phyloP scores from a whole-genome alignment of 2,329 filamentous ascomycete genomes.

The Keithomyces neogunnii region DNA sequence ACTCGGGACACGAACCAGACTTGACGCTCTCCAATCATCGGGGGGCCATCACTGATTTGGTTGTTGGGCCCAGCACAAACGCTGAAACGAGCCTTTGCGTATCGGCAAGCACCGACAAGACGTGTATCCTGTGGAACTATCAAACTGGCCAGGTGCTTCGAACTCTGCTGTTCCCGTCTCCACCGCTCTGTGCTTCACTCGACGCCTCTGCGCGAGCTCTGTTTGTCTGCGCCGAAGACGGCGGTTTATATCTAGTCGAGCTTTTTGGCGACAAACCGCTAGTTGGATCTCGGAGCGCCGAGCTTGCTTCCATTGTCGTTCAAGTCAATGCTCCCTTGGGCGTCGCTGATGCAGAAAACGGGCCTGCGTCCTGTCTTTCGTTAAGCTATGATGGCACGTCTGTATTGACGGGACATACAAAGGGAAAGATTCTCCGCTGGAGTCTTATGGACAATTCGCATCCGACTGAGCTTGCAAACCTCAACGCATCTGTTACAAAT shows the following conservation, averaged over 20 bases:
- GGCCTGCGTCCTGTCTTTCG: constrained; percentile 58
- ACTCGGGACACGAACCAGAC: constrained; percentile 57
- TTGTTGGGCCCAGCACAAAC: constrained; percentile 57
- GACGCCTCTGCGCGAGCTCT: constrained; percentile 80
- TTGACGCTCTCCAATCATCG: constrained; percentile 72
- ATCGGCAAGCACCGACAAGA: constrained; percentile 78
- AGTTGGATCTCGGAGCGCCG: constrained; percentile 42
- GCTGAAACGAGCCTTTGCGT: constrained; percentile 70
- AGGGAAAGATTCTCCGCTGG: constrained; percentile 74
- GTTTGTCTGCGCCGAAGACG: constrained; percentile 73
- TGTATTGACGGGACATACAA: constrained; percentile 72
- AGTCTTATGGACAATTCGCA: constrained; percentile 65
- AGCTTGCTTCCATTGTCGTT: constrained; percentile 48
- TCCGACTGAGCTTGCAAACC: constrained; percentile 56
- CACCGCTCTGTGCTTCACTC: constrained; percentile 63
- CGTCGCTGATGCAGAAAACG: constrained; percentile 52
- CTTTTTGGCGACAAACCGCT: constrained; percentile 51
- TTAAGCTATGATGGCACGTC: constrained; percentile 76
- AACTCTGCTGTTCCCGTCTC: constrained; percentile 71
- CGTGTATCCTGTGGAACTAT: constrained; percentile 90
- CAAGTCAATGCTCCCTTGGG: constrained; percentile 47
- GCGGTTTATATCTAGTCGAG: constrained; percentile 71
- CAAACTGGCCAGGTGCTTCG: constrained; percentile 66
- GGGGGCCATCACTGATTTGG: constrained; percentile 59
- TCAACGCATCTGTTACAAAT: constrained; percentile 79